A percentile compares a stretch with the other conserved stretches of the same genome.
Conservation (phyloP, 805 yeast genomes). For the Sugiyamaella qingdaonensis region DNA sequence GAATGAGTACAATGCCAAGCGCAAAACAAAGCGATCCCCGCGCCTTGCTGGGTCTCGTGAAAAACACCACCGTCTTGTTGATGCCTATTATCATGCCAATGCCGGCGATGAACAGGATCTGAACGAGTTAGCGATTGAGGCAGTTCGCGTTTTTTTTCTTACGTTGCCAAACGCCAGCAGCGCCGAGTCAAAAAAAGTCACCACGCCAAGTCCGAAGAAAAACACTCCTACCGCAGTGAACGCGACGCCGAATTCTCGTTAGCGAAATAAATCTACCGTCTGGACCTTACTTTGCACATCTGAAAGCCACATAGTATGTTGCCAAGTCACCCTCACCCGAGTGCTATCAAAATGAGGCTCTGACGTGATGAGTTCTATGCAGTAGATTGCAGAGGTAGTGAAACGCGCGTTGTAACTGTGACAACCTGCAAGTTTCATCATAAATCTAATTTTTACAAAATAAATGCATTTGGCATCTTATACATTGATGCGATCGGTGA, state of each 20-base stretch:
- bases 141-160: constrained; percentile 13
- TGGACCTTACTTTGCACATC: constrained; percentile 32
- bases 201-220: constrained; percentile 74
- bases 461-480: too few species aligned
- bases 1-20: constrained; percentile 69
- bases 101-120: constrained; percentile 71
- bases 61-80: constrained; percentile 73
- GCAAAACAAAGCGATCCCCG: constrained; percentile 81
- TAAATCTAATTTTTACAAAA: too few species aligned
- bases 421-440: too few species aligned
- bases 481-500: too few species aligned
- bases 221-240: constrained; percentile 78
- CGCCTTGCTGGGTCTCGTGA: constrained; percentile 80
- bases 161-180: constrained; percentile 85
- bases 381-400: too few species aligned
- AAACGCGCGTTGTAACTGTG: too few species aligned
- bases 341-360: too few species aligned
- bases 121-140: not conserved
- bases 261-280: constrained; percentile 12
- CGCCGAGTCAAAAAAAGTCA: constrained; percentile 85
- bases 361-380: too few species aligned
- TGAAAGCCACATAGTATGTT: constrained; percentile 17
- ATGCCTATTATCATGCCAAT: constrained; percentile 82
- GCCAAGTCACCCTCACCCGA: constrained; percentile 1
- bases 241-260: constrained; percentile 81